A percentile compares a stretch with the other conserved stretches of the same genome.
phyloP scores from a whole-genome alignment of 345 rosid genomes.

The Acer saccharum region DNA sequence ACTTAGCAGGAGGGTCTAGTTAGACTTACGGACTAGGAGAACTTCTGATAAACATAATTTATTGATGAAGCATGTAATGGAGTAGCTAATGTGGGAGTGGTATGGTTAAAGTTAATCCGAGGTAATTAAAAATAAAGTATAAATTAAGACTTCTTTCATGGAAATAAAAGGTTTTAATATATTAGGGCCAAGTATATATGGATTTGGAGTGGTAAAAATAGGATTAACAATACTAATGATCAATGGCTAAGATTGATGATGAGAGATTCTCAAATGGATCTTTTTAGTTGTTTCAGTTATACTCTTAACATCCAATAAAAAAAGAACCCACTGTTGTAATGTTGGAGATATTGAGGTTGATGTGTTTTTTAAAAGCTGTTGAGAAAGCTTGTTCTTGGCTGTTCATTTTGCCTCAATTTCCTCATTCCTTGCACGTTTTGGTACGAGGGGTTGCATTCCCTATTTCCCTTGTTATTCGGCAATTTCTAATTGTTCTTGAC shows the following conservation, averaged over 20 bases:
- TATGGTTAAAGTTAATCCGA: not conserved
- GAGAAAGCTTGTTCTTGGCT: not conserved
- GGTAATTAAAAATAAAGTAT: not conserved
- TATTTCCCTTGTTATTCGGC: not conserved
- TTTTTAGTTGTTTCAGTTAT: too few relatives aligned
- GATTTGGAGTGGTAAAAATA: not conserved
- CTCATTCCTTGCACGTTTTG: not conserved
- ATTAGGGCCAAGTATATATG: not conserved
- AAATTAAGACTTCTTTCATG: not conserved
- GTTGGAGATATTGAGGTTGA: too few relatives aligned
- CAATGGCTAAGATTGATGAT: too few relatives aligned
- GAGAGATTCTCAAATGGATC: too few relatives aligned
- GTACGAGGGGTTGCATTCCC: not conserved
- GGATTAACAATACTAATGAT: too few relatives aligned
- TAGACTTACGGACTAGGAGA: not conserved
- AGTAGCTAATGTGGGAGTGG: not conserved
- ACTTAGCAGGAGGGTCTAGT: not conserved
- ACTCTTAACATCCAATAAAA: too few relatives aligned
- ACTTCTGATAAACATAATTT: not conserved
- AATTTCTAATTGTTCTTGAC: not conserved
- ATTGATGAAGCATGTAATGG: not conserved
- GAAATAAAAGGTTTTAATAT: not conserved
- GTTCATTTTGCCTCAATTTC: not conserved
- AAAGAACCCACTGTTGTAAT: too few relatives aligned
- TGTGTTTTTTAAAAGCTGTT: too few relatives aligned